Base-by-base conservation (phyloP, 805 yeast species). In the Candida ipomoeae region DNA sequence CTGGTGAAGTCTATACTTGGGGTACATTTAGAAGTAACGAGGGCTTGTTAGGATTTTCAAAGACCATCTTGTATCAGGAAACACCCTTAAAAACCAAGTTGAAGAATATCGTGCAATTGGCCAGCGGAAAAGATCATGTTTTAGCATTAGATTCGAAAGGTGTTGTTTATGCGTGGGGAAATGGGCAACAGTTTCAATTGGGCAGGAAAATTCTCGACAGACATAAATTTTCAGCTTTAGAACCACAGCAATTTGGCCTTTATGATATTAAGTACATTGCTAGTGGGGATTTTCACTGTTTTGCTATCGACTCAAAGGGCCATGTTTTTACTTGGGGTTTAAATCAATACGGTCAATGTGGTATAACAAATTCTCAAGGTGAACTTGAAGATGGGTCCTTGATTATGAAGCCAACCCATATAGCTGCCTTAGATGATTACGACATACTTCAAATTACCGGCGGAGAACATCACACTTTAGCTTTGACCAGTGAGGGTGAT, bases 261-360 rank as follows among this genome's bases (percentile, higher is more conserved):
- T 85, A 82, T 59, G 82, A 88, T 58, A 80, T 92, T 57, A 85
- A 81, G 59, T 84, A 78, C 62, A 82, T 94, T 59, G 92, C 96
- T 3, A 83, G 92, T 53, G 99, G 99, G 45, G 98, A 92, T 63
- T 94, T 85, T 68, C 98, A 91, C 65, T 87, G 96, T 58, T 94
- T 94, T 74, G 99, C 99, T 5, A 79, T 94, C 54, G 86, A 87
- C 53, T 72, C 75, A 13, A 80, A 82, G 35, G 89, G 86, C 39
- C 77, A 77, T 34, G 89, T 94, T 1, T 78, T 79, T 55, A 78
- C 94, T 8, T 94, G 99, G 99, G 99, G 99, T 6, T 77, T 94
- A 62, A 94, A 94, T 66, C 97, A 94, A 69, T 94, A 82, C 64
- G 98, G 98, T 20, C 99, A 94, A 71, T 89, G 97, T 74, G 98